Percentiles rank a stretch among this genome's conserved stretches.
phyloP scores from a whole-genome alignment of 140 eudicot genomes.

The Senecio squalidus region DNA sequence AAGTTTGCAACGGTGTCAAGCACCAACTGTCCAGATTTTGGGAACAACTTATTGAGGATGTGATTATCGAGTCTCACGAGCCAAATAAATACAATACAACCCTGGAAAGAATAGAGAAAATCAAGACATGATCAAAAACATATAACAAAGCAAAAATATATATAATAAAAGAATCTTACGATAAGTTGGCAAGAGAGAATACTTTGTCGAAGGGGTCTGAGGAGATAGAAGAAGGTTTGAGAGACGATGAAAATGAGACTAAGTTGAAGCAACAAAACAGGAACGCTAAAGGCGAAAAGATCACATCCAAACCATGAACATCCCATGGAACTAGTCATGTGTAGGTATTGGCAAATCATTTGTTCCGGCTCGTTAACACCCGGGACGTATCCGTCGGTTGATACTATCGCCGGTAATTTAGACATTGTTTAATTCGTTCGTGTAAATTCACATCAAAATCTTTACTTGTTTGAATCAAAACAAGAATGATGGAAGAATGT shows the following conservation, averaged over 20 bases:
- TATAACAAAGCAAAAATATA: not conserved
- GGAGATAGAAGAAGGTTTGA: constrained; percentile 24
- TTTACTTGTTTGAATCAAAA: not conserved
- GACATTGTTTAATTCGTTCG: constrained; percentile 16
- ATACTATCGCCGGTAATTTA: constrained; percentile 25
- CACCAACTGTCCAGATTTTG: constrained; percentile 42
- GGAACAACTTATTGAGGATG: constrained; percentile 26
- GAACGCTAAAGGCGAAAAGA: constrained; percentile 28
- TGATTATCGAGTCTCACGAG: constrained; percentile 11
- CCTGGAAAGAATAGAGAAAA: constrained; percentile 29
- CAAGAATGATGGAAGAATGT: not conserved
- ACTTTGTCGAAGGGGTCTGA: constrained; percentile 53
- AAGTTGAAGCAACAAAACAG: constrained; percentile 38
- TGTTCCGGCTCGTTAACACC: constrained; percentile 28
- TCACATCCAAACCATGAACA: constrained; percentile 40
- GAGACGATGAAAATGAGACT: constrained; percentile 28
- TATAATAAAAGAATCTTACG: constrained; percentile 32
- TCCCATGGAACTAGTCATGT: constrained; percentile 24
- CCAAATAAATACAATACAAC: constrained; percentile 33
- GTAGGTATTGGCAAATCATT: constrained; percentile 44
- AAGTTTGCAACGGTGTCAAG: constrained; percentile 40
- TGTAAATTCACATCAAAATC: not conserved
- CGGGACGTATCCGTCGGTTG: constrained; percentile 31
- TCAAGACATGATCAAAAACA: constrained; percentile 19
- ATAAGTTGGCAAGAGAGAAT: constrained; percentile 50